phyloP scores from a whole-genome alignment of 2,329 filamentous ascomycete genomes.

The Phialemoniopsis sp. region DNA sequence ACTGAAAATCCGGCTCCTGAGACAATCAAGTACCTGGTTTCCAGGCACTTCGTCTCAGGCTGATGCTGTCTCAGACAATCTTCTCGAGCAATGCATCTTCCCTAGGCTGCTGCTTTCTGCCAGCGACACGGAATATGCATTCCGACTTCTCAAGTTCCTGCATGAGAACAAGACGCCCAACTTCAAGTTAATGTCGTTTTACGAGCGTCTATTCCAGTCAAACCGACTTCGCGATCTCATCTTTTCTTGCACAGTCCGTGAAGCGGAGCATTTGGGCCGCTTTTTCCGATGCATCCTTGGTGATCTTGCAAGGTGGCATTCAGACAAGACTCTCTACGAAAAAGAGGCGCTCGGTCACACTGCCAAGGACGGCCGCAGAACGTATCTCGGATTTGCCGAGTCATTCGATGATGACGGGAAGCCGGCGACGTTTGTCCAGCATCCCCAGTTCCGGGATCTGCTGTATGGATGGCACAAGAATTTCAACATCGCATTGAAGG shows the following conservation, averaged over 20 bases:
- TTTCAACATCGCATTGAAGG: constrained; percentile 73
- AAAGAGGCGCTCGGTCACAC: constrained; percentile 76
- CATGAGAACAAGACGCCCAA: constrained; percentile 80
- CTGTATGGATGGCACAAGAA: constrained; percentile 89
- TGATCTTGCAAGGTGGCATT: constrained; percentile 82
- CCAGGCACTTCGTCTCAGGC: constrained; percentile 57
- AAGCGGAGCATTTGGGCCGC: constrained; percentile 88
- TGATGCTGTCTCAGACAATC: constrained; percentile 65
- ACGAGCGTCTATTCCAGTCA: constrained; percentile 79
- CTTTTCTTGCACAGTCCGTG: constrained; percentile 83
- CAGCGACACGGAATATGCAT: constrained; percentile 84
- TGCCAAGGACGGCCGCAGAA: constrained; percentile 29
- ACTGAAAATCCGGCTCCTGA: constrained; percentile 65
- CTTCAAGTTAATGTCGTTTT: constrained; percentile 80
- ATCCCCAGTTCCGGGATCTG: constrained; percentile 79
- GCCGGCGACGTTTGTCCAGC: constrained; percentile 69
- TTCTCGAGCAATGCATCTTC: constrained; percentile 90
- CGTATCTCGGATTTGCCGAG: constrained; percentile 74
- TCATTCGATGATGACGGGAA: constrained; percentile 67
- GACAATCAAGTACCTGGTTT: constrained; percentile 80
- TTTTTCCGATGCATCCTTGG: constrained; percentile 81
- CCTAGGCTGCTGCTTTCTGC: constrained; percentile 81
- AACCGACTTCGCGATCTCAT: constrained; percentile 79
- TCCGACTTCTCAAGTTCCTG: constrained; percentile 80
- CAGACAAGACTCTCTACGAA: constrained; percentile 70